Conservation (phyloP, 495 filamentous ascomycete genomes). For the Ramalina peruviana region DNA sequence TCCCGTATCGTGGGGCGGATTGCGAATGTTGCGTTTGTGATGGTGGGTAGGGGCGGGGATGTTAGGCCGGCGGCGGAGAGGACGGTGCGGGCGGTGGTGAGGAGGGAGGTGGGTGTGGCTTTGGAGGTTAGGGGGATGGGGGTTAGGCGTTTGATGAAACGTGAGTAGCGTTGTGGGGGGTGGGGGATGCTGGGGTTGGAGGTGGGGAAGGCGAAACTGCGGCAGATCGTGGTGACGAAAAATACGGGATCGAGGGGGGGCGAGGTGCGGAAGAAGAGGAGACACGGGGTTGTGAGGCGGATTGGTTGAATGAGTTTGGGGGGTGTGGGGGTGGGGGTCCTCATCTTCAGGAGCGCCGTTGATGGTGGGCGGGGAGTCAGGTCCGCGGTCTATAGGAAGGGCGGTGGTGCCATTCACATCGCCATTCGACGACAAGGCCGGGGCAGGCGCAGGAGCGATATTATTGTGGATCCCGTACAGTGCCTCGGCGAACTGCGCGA, state of each 20-base stretch:
- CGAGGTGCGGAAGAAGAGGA: constrained; percentile 47
- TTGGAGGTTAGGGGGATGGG: constrained; percentile 64
- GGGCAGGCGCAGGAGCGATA: background rate
- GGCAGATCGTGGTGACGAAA: constrained; percentile 63
- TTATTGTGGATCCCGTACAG: constrained; percentile 28
- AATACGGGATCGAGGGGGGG: constrained; percentile 66
- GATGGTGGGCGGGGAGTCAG: too few species aligned
- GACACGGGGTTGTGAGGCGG: constrained; percentile 61
- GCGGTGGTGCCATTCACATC: too few species aligned
- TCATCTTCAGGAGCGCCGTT: background rate
- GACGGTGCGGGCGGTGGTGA: too few species aligned
- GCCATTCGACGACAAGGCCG: background rate
- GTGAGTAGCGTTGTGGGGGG: constrained; percentile 39
- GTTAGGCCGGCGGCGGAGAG: too few species aligned
- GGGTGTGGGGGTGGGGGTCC: constrained; percentile 12
- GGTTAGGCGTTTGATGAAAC: constrained; percentile 74
- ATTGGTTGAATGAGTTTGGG: constrained; percentile 45
- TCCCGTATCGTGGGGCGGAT: constrained; percentile 76
- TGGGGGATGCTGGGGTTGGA: too few species aligned
- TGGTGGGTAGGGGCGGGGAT: constrained; percentile 24
- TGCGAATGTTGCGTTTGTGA: constrained; percentile 58
- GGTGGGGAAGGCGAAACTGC: constrained; percentile 36
- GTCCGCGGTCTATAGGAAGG: too few species aligned
- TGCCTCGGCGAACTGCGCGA: constrained; percentile 39
- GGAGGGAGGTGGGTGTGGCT: constrained; percentile 32